These are phyloP conservation scores for Pseudoneurospora amorphoporcata DNA, from an alignment of 495 filamentous ascomycete genomes.

Conservation along the genomic window DNA sequence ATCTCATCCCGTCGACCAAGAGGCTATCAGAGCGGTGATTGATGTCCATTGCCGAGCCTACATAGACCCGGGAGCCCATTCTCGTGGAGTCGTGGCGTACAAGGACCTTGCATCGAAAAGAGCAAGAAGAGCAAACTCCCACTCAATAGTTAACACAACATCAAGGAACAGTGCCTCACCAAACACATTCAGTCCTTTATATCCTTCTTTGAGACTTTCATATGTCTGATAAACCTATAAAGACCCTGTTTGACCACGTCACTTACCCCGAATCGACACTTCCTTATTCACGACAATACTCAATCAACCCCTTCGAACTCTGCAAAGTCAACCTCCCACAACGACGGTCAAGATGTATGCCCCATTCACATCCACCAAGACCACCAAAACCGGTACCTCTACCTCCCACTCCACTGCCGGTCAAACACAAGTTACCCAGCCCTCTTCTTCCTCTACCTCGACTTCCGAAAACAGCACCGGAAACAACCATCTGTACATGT, in stretches of 20 bases:
- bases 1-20: neutral
- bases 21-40: neutral
- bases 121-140: too few species aligned
- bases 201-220: too few species aligned
- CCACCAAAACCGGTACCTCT: neutral
- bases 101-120: too few species aligned
- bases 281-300: too few species aligned
- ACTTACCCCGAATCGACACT: too few species aligned
- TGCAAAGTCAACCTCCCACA: too few species aligned
- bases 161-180: neutral
- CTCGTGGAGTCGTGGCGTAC: too few species aligned
- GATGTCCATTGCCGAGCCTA: neutral
- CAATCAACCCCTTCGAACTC: too few species aligned
- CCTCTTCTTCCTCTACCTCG: neutral
- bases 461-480: neutral
- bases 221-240: too few species aligned
- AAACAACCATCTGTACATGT: neutral
- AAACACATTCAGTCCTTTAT: neutral
- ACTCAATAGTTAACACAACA: too few species aligned
- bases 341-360: too few species aligned
- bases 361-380: neutral
- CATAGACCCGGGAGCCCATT: neutral
- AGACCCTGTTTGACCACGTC: too few species aligned
- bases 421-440: neutral
- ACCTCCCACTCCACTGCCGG: neutral